A percentile compares a stretch with the other conserved stretches of the same genome.
These are phyloP conservation scores for Puccinellia tenuiflora DNA, from an alignment of 176 grass and related monocot genomes.

Conservation along the genomic window DNA sequence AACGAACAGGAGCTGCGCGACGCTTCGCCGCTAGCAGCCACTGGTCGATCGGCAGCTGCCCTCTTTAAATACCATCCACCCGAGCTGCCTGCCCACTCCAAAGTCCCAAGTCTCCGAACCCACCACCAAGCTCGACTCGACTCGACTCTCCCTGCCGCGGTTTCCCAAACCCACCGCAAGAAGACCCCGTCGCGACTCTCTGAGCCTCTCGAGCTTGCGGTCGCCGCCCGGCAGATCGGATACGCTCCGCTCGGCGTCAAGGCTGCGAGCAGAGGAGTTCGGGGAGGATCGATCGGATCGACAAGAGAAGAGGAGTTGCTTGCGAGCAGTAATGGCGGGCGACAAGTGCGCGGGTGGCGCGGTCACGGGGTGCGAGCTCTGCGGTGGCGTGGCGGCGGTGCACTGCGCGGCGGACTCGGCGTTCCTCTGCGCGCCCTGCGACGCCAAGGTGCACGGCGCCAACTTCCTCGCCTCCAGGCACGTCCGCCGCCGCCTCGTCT, in stretches of 20 bases:
- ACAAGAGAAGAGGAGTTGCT: too few relatives aligned
- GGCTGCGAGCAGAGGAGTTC: not conserved
- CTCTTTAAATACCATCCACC: slow-evolving; percentile 39
- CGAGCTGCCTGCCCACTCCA: not conserved
- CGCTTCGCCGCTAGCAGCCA: not conserved
- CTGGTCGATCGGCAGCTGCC: not conserved
- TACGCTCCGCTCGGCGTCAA: not conserved
- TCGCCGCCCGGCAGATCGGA: not conserved
- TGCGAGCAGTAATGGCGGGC: not conserved
- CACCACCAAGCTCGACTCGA: not conserved
- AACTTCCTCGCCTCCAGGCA: slow-evolving; percentile 90
- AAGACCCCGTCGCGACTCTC: not conserved
- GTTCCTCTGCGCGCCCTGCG: slow-evolving; percentile 70
- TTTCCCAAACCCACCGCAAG: not conserved
- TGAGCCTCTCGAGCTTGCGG: not conserved
- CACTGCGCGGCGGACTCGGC: slow-evolving; percentile 85
- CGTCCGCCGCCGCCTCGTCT: slow-evolving; percentile 35
- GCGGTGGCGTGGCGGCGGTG: slow-evolving; percentile 46
- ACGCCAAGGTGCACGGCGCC: slow-evolving; percentile 77
- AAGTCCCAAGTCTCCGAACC: not conserved
- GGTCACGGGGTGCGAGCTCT: slow-evolving; percentile 51
- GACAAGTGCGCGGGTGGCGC: not conserved
- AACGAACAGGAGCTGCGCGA: not conserved
- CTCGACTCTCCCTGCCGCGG: not conserved
- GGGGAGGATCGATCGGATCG: not conserved